phyloP scores from a whole-genome alignment of 495 filamentous ascomycete genomes.

The Aspergillus saccharolyticus region DNA sequence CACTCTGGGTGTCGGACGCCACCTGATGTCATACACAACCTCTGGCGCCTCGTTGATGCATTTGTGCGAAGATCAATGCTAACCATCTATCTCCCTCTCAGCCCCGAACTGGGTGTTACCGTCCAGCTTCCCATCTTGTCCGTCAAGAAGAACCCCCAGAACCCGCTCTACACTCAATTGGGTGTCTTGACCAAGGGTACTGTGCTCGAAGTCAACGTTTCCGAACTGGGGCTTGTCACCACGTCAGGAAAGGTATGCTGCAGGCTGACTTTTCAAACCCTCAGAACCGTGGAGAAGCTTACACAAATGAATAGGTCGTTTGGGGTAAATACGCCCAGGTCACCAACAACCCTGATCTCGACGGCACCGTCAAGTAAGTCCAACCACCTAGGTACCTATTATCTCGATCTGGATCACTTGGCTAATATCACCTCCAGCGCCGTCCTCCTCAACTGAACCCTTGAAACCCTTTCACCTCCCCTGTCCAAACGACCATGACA shows the following conservation, averaged over 20 bases:
- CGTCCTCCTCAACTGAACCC: conserved; percentile 17
- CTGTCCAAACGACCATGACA: conserved; percentile 3
- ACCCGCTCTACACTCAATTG: conserved; percentile 88
- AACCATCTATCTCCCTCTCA: conserved; percentile 15
- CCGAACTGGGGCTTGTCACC: conserved; percentile 87
- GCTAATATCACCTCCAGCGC: conserved; percentile 2
- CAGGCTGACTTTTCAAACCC: background rate
- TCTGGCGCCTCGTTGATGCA: too few species aligned
- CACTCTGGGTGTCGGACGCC: too few species aligned
- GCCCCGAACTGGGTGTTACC: conserved; percentile 76
- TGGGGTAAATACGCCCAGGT: conserved; percentile 83
- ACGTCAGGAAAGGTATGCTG: conserved; percentile 65
- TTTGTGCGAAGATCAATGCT: conserved; percentile 15
- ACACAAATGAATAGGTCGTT: conserved; percentile 49
- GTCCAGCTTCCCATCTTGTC: conserved; percentile 89
- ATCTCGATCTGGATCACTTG: too few species aligned
- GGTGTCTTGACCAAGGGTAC: conserved; percentile 94
- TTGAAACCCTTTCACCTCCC: background rate
- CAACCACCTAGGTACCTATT: background rate
- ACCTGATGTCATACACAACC: too few species aligned
- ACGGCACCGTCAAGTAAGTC: conserved; percentile 66
- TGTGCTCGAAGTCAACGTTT: conserved; percentile 93
- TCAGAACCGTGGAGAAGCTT: background rate
- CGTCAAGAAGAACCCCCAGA: conserved; percentile 98
- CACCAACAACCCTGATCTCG: conserved; percentile 68